A percentile compares a stretch with the other conserved stretches of the same genome.
Evolutionary conservation across 2,329 filamentous ascomycete species (phyloP).

Genomic region (Raffaelea albimanens): DNA sequence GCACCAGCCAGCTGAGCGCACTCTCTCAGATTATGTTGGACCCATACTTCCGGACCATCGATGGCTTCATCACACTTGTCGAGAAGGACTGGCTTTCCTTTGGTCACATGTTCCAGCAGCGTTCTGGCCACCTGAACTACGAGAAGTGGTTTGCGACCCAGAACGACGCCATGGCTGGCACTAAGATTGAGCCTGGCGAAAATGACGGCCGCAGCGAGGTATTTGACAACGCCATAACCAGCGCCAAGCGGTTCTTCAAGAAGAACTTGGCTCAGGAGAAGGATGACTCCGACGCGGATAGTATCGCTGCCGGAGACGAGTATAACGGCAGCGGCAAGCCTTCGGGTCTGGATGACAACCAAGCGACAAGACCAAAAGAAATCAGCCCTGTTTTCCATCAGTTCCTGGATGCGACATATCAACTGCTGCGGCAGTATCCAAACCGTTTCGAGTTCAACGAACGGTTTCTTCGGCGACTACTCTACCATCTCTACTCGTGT

Average conservation of each 20-base stretch:
- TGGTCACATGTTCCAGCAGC: constrained; percentile 92
- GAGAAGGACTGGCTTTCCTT: constrained; percentile 99
- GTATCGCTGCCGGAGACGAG: constrained; percentile 36
- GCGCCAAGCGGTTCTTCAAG: constrained; percentile 84
- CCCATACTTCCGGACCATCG: constrained; percentile 86
- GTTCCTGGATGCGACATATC: constrained; percentile 89
- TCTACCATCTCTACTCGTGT: constrained; percentile 92
- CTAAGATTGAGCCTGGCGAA: constrained; percentile 51
- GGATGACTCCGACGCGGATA: constrained; percentile 52
- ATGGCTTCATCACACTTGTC: constrained; percentile 87
- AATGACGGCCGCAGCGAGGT: constrained; percentile 59
- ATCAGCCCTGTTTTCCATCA: constrained; percentile 96
- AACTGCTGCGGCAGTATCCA: constrained; percentile 76
- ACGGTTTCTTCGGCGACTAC: constrained; percentile 74
- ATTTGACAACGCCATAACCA: constrained; percentile 75
- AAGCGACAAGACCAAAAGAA: constrained; percentile 76
- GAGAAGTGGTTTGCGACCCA: constrained; percentile 93
- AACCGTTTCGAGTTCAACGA: constrained; percentile 95
- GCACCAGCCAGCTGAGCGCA: constrained; percentile 88
- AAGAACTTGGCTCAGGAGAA: constrained; percentile 57
- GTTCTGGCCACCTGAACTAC: constrained; percentile 77
- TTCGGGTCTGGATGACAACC: constrained; percentile 31
- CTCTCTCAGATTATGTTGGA: constrained; percentile 89
- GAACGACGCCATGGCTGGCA: constrained; percentile 64
- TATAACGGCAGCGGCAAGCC: constrained; percentile 21